A percentile compares a stretch with the other conserved stretches of the same genome.
Conservation (phyloP, 495 filamentous ascomycete genomes). For the Pyrenopolyporus hunteri region DNA sequence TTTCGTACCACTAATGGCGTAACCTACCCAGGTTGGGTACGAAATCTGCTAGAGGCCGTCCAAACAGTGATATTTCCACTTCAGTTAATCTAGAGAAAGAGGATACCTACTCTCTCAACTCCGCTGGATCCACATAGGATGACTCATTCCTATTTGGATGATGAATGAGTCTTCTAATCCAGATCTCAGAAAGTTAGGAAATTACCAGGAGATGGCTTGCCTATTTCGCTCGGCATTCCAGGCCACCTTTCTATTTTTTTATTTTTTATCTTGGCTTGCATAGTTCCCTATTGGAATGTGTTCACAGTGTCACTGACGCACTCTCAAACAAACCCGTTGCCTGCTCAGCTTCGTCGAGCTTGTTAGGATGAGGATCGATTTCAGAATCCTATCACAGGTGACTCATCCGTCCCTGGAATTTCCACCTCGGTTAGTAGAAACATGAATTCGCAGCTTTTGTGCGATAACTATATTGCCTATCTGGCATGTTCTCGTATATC, state of each 20-base stretch:
- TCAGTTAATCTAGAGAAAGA: neutral
- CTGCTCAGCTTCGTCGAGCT: slow-evolving; percentile 5
- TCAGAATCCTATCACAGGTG: slow-evolving; percentile 34
- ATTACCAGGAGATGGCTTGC: slow-evolving; percentile 29
- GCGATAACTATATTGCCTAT: no score
- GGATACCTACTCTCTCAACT: slow-evolving; percentile 18
- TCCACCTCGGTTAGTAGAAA: slow-evolving; percentile 12
- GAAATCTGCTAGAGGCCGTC: slow-evolving; percentile 2
- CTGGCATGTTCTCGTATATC: no score
- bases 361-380: slow-evolving; percentile 22
- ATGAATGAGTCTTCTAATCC: slow-evolving; percentile 27
- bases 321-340: slow-evolving; percentile 25
- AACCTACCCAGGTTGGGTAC: neutral
- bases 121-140: slow-evolving; percentile 26
- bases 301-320: slow-evolving; percentile 36
- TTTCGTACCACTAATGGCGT: slow-evolving; percentile 20
- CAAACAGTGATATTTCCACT: slow-evolving; percentile 1
- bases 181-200: slow-evolving; percentile 20
- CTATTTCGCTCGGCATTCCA: slow-evolving; percentile 24
- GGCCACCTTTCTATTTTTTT: no score
- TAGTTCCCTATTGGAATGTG: slow-evolving; percentile 25
- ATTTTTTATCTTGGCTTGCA: slow-evolving; percentile 8
- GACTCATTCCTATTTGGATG: slow-evolving; percentile 18
- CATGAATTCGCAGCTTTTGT: neutral
- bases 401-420: slow-evolving; percentile 24